These are phyloP conservation scores for Candida sojae DNA, from an alignment of 1,139 yeast species.

Conservation along the genomic window DNA sequence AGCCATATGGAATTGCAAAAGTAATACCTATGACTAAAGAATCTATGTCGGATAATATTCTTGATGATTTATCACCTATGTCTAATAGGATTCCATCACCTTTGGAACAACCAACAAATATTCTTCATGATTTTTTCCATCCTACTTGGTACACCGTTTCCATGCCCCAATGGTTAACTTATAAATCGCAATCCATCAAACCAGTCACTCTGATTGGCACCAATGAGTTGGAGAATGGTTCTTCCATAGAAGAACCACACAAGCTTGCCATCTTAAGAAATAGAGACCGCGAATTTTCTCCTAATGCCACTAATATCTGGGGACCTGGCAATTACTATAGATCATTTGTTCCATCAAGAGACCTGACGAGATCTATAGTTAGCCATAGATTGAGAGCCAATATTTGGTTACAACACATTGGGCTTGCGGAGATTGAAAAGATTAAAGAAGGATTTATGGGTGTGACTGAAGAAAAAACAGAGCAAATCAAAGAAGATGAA, in stretches of 20 bases:
- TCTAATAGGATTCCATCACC: slow-evolving; percentile 54
- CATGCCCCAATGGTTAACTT: slow-evolving; percentile 78
- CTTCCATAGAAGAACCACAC: slow-evolving; percentile 1
- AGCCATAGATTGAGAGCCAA: slow-evolving; percentile 63
- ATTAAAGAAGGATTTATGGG: slow-evolving; percentile 30
- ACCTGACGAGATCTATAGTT: slow-evolving; percentile 69
- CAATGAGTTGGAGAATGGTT: slow-evolving; percentile 1
- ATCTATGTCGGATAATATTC: slow-evolving; percentile 31
- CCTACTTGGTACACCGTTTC: slow-evolving; percentile 88
- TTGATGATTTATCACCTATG: slow-evolving; percentile 54
- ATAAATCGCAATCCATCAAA: slow-evolving; percentile 34
- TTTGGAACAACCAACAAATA: slow-evolving; percentile 68
- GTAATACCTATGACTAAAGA: slow-evolving; percentile 53
- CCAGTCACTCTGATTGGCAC: slow-evolving; percentile 28
- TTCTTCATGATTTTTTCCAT: slow-evolving; percentile 72
- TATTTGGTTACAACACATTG: slow-evolving; percentile 80
- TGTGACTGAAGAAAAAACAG: slow-evolving; percentile 12
- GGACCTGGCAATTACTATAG: slow-evolving; percentile 50
- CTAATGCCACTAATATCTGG: slow-evolving; percentile 11
- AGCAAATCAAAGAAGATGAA: slow-evolving; percentile 14
- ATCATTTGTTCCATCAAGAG: slow-evolving; percentile 79
- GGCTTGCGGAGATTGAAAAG: slow-evolving; percentile 51
- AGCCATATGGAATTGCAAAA: slow-evolving; percentile 57
- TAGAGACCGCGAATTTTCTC: slow-evolving; percentile 14
- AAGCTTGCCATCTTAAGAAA: slow-evolving; percentile 14